Evolutionary conservation across 2,329 filamentous ascomycete genomes (phyloP), one percentile per base, ranked within the genome.

Genomic region (Orbilia javanica): DNA sequence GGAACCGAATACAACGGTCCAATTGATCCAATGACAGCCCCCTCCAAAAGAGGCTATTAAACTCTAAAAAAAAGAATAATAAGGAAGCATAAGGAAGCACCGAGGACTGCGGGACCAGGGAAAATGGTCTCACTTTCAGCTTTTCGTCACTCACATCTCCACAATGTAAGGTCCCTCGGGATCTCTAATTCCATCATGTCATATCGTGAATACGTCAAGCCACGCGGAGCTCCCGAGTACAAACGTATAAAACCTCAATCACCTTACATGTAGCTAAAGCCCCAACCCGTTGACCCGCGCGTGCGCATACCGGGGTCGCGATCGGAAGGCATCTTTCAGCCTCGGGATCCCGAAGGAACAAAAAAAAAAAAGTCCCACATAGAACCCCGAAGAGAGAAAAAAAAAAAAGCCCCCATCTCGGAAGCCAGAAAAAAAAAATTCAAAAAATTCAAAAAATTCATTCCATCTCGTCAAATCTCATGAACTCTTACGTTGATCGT

Each of bases 391-490:
- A 3, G 44, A 22, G 4, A 1, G 13, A 4, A 50, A 50, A 50
- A 25, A 13, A 50, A 50, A 25, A 50, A 46, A 13, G 2, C 4
- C 4, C 42, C 4, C 13, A 4, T 46, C 25, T 25, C 10, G 2
- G 29, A 60, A 27, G 55, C 55, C 27, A 60, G 55, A 60, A 42
- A 60, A 60, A n/a, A n/a, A n/a, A n/a, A n/a, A n/a, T n/a, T n/a
- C n/a, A n/a, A n/a, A n/a, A n/a, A n/a, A n/a, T n/a, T n/a, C n/a
- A n/a, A n/a, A n/a, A n/a, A n/a, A n/a, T n/a, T 60, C 20, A 5
- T n/a, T n/a, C 36, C 36, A 39, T 39, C 36, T 39, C 36, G 11
- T 39, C n/a, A 4, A 8, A 27, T 27, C 22, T 10, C 55, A 34
- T 39, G 31, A 60, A 60, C 31, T 42, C 55, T 60, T 42, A 57